Evolutionary conservation across 2,329 filamentous ascomycete genomes (phyloP), one percentile per base, ranked within the genome.

Genomic region (Venturia oleaginea): DNA sequence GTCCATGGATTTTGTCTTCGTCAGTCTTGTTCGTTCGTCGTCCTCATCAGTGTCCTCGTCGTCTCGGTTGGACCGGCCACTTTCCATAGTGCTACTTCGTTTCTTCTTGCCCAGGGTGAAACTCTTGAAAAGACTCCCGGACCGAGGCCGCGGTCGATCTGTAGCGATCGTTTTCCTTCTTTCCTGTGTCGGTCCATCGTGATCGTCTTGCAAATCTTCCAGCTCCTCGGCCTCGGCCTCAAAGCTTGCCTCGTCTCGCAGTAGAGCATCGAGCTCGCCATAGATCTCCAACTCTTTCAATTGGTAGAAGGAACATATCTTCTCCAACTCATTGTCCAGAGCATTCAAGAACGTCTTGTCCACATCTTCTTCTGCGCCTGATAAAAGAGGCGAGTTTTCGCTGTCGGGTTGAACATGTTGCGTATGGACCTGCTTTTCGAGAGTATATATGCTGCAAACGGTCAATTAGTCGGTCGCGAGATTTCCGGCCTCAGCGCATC

Each of bases 241-340:
- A 70, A 87, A 91, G 7, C 79, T 79, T 63, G 85, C 84, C 51
- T 91, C 84, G 71, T 97, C 93, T 60, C 81, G 81, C 64, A 93
- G 76, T n/a, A 97, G 79, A 42, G 87, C 83, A 59, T 88, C 85
- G 10, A 93, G 85, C 73, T 97, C 93, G 62, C 88, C 86, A 66
- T 89, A 86, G 17, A 99, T 86, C 74, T 97, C 93, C 30, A 85
- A 81, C 76, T 99, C 92, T 76, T 99, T 99, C 67, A 91, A 78
- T 67, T 87, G 83, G 76, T 94, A 97, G 75, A 99, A 99, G 0
- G 88, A 89, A 71, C 86, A 89, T 67, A 99, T 91, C 80, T 97
- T 97, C 72, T 97, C 92, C 61, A 99, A 79, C 75, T 99, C 94
- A 51, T 89, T 84, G 71, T 95, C 91, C 22, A 99, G 83, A 48